Evolutionary conservation across 164 flowering plant species (phyloP), one percentile per base, ranked within the genome.

Genomic region (Macadamia integrifolia): DNA sequence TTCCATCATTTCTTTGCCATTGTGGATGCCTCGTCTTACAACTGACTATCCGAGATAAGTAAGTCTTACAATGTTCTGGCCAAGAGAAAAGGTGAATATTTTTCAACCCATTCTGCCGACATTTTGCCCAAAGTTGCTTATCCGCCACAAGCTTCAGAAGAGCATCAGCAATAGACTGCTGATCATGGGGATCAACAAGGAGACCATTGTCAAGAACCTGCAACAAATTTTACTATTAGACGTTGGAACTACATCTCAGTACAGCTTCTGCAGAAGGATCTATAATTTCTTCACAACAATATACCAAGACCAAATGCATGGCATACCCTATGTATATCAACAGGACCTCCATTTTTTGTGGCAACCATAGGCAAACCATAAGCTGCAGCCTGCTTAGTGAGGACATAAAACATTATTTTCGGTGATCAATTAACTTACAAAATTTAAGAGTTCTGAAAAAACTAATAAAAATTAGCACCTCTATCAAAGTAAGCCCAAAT

Each of bases 301-400:
- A 32, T 49, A 10, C 17, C 50, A 43, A 17, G 53, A 65, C 63
- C 18, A 72, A 70, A 43, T 9, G 32, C 44, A 30, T 58, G 61
- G 69, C 86, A 35, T 77, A 95, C 97, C 86, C 90, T 74, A 66
- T 84, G 93, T 67, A 95, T 95, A 76, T 95, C 98, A 31, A 95
- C 97, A 48, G 99, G 99, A 59, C 99, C 99, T 71, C 99, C 99
- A 80, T 95, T 95, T 80, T 88, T 91, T 10, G 99, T 95, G 49
- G 99, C 99, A 67, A 95, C 99, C 64, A 89, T 86, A 9, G 99
- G 99, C 78, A 95, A 77, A 75, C 99, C 99, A 83, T 92, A 70
- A 80, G 97, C 98, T 69, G 97, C 89, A 68, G 99, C 99, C 99
- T 95, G 80, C 53, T 72, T 63, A 58, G 57, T 15, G 35, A 65